Conservation (phyloP, 257 asterid genomes). For the Solanum ossicruentum region DNA sequence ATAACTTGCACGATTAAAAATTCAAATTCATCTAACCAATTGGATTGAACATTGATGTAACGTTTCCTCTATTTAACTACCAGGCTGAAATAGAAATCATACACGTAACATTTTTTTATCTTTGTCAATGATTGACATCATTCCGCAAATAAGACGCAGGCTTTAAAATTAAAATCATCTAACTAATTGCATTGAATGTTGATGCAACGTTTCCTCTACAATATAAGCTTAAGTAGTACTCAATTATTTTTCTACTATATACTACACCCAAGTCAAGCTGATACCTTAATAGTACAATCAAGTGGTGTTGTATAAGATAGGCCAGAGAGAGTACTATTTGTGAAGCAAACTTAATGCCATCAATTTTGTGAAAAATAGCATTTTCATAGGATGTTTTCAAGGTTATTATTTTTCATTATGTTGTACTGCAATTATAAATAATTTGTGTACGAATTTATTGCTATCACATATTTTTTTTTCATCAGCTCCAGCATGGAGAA, state of each 20-base stretch:
- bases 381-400: not conserved
- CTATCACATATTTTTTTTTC: not conserved
- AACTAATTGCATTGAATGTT: not conserved
- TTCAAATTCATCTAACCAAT: not conserved
- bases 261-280: not conserved
- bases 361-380: not conserved
- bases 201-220: not conserved
- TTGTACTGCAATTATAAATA: not conserved
- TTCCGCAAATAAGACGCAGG: not conserved
- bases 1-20: not conserved
- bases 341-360: not conserved
- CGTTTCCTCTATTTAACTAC: not conserved
- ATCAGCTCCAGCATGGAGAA: not conserved
- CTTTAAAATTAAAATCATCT: not conserved
- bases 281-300: not conserved
- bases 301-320: not conserved
- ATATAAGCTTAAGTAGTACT: not conserved
- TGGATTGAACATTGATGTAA: not conserved
- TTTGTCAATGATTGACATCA: not conserved
- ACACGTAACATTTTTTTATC: not conserved
- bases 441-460: not conserved
- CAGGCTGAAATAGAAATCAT: not conserved
- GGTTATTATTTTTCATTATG: not conserved
- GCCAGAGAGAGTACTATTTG: not conserved
- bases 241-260: not conserved